A percentile compares a stretch with the other conserved stretches of the same genome.
Evolutionary conservation across 495 filamentous ascomycete species (phyloP).

Genomic region (Penicillium taxi): DNA sequence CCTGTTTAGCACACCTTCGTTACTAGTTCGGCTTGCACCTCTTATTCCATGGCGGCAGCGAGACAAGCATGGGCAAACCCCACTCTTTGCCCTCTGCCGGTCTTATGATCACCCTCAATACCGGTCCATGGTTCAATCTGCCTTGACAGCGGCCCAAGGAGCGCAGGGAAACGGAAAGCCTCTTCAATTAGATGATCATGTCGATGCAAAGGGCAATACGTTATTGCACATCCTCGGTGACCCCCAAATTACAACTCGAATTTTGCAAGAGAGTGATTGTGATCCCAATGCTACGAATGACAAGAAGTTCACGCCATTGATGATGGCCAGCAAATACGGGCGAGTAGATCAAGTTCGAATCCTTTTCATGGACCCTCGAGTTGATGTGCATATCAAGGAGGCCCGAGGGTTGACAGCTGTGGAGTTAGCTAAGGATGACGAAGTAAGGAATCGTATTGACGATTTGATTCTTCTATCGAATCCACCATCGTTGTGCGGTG

Average conservation of each 20-base stretch:
- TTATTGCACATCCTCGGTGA: constrained; percentile 89
- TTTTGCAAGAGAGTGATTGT: constrained; percentile 76
- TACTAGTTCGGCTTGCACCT: constrained; percentile 66
- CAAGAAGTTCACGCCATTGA: constrained; percentile 87
- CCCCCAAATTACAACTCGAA: constrained; percentile 61
- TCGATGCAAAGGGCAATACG: constrained; percentile 89
- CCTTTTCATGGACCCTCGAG: constrained; percentile 77
- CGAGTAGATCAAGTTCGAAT: constrained; percentile 85
- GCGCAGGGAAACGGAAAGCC: constrained; percentile 69
- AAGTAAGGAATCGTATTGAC: constrained; percentile 92
- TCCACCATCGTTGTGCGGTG: constrained; percentile 34
- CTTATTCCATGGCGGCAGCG: constrained; percentile 81
- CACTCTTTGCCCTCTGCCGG: constrained; percentile 85
- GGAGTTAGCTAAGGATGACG: constrained; percentile 96
- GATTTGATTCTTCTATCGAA: constrained; percentile 81
- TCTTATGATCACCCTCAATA: constrained; percentile 94
- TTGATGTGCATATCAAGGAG: constrained; percentile 80
- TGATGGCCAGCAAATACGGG: constrained; percentile 99
- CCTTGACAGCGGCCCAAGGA: constrained; percentile 62
- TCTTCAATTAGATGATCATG: constrained; percentile 86
- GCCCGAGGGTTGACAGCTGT: constrained; percentile 86
- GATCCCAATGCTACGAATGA: constrained; percentile 96
- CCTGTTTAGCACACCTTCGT: constrained; percentile 80
- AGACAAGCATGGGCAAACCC: constrained; percentile 95
- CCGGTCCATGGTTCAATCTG: constrained; percentile 71